phyloP scores from a whole-genome alignment of 306 rosid species.

The Sicyos edulis region DNA sequence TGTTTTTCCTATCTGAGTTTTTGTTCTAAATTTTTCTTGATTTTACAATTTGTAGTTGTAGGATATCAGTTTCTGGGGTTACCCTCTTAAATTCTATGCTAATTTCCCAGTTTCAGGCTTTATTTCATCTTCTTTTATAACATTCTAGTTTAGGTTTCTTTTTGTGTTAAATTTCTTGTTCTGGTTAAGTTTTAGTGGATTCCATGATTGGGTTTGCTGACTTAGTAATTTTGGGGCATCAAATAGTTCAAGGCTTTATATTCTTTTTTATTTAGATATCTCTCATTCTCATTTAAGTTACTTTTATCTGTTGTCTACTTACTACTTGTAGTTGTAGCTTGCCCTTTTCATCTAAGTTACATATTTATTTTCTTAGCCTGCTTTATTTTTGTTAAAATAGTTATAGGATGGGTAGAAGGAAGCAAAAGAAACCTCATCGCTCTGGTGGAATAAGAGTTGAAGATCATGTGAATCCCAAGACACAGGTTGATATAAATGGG shows the following conservation, averaged over 20 bases:
- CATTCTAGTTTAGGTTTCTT: neutral
- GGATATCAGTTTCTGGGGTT: neutral
- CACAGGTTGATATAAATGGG: conserved; percentile 36
- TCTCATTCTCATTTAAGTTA: neutral
- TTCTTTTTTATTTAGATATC: neutral
- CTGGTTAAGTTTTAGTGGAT: neutral
- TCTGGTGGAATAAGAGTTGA: conserved; percentile 48
- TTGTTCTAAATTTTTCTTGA: neutral
- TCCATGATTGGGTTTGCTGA: neutral
- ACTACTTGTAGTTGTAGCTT: neutral
- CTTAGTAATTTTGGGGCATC: no score
- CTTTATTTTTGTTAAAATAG: neutral
- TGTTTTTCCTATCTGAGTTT: neutral
- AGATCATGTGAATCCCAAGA: conserved; percentile 29
- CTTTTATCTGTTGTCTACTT: neutral
- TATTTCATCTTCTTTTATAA: neutral
- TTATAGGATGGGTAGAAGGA: conserved; percentile 63
- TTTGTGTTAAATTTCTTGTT: neutral
- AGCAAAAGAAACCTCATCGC: conserved; percentile 62
- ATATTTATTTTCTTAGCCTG: neutral
- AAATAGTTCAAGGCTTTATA: no score
- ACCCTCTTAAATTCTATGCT: neutral
- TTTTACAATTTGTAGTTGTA: neutral
- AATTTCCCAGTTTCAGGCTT: neutral
- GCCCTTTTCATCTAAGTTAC: neutral